Conservation (phyloP, 2,329 filamentous ascomycete species). For the Dactylella cylindrospora region DNA sequence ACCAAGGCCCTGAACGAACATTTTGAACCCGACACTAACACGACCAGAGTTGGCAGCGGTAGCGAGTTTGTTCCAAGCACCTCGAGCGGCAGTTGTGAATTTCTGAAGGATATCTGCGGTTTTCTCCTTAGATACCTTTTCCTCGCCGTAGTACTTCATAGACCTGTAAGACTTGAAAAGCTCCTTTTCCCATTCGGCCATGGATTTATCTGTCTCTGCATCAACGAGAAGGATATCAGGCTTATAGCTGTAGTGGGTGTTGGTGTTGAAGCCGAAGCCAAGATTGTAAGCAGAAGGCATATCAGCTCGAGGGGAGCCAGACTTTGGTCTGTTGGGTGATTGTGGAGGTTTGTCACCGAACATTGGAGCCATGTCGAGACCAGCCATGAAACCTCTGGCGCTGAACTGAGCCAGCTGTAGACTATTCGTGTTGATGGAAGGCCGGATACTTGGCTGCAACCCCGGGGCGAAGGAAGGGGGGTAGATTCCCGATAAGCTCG, state of each 20-base stretch:
- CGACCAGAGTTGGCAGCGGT: constrained; percentile 17
- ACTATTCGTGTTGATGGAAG: constrained; percentile 3
- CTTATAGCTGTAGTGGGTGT: constrained; percentile 28
- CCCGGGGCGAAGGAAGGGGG: neutral
- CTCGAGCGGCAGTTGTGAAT: constrained; percentile 29
- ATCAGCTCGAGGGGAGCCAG: constrained; percentile 15
- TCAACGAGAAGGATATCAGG: constrained; percentile 17
- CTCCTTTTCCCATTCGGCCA: constrained; percentile 39
- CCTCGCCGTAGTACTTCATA: constrained; percentile 43
- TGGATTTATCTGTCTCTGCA: constrained; percentile 32
- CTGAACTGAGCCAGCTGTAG: constrained; percentile 18
- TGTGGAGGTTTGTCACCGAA: constrained; percentile 39
- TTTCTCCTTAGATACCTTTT: constrained; percentile 32
- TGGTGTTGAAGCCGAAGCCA: constrained; percentile 27
- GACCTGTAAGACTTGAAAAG: constrained; percentile 39
- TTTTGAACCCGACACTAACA: constrained; percentile 26
- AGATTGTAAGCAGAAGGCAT: constrained; percentile 23
- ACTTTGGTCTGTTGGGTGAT: constrained; percentile 21
- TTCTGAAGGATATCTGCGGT: constrained; percentile 34
- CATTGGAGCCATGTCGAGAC: constrained; percentile 37
- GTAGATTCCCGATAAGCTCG: neutral
- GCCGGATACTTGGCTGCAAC: constrained; percentile 1
- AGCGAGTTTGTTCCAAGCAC: constrained; percentile 29
- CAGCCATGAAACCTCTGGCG: constrained; percentile 28
- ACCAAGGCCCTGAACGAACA: constrained; percentile 27